phyloP scores from a whole-genome alignment of 345 rosid species.

The Acer yangbiense region DNA sequence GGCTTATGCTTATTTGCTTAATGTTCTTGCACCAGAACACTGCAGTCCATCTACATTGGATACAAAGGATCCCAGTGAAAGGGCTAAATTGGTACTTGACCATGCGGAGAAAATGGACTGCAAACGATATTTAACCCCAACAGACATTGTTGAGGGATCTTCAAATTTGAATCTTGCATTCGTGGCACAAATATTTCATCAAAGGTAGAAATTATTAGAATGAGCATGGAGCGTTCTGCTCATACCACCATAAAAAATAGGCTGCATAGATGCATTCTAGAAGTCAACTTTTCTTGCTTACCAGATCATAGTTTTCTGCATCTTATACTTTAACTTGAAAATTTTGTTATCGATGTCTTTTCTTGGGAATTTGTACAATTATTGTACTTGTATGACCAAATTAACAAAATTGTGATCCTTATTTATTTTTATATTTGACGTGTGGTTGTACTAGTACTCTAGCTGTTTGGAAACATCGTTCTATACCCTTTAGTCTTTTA shows the following conservation, averaged over 20 bases:
- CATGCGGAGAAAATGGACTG: conserved; percentile 90
- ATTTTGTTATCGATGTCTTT: too few species aligned
- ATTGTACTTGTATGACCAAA: too few species aligned
- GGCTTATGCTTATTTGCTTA: conserved; percentile 85
- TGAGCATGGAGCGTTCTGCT: not conserved
- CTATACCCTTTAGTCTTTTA: not conserved
- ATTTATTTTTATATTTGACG: not conserved
- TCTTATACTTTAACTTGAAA: not conserved
- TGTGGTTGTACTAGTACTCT: not conserved
- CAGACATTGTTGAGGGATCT: conserved; percentile 83
- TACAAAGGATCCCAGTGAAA: conserved; percentile 64
- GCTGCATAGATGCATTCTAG: not conserved
- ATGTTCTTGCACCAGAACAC: conserved; percentile 89
- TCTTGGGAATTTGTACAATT: too few species aligned
- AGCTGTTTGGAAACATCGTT: not conserved
- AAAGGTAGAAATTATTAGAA: conserved; percentile 46
- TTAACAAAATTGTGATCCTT: too few species aligned
- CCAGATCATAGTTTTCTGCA: too few species aligned
- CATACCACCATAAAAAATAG: not conserved
- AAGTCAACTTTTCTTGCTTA: not conserved
- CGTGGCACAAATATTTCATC: conserved; percentile 87
- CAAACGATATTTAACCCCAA: conserved; percentile 75
- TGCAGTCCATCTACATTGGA: conserved; percentile 77
- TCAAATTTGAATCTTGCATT: conserved; percentile 87
- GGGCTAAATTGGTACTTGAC: conserved; percentile 73